A percentile compares a stretch with the other conserved stretches of the same genome.
phyloP scores from a whole-genome alignment of 83 land plant genomes.

The Diphasiastrum complanatum region DNA sequence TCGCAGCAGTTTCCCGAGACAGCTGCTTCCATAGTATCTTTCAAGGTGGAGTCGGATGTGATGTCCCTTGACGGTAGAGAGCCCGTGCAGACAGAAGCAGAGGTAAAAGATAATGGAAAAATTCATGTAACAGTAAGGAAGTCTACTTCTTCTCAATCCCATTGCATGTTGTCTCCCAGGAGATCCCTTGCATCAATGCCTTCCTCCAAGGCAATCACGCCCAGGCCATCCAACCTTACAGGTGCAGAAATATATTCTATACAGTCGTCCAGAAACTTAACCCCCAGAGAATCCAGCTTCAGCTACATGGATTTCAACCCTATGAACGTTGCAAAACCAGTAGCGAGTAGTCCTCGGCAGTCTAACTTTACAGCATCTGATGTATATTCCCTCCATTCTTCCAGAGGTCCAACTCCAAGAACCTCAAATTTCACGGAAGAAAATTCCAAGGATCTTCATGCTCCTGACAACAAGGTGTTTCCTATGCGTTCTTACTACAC shows the following conservation, averaged over 20 bases:
- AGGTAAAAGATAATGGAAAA: slow-evolving; percentile 22
- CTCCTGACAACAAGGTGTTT: neutral
- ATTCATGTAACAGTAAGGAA: too few relatives aligned
- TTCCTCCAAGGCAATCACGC: slow-evolving; percentile 41
- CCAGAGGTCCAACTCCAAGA: slow-evolving; percentile 58
- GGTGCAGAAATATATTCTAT: slow-evolving; percentile 52
- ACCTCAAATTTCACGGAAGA: slow-evolving; percentile 57
- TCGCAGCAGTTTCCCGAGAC: slow-evolving; percentile 44
- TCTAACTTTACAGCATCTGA: slow-evolving; percentile 22
- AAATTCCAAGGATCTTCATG: slow-evolving; percentile 15
- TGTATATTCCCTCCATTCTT: slow-evolving; percentile 40
- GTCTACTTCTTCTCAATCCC: too few relatives aligned
- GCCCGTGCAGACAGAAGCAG: slow-evolving; percentile 42
- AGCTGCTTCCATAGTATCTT: slow-evolving; percentile 39
- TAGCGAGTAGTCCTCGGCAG: slow-evolving; percentile 18
- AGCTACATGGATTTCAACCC: slow-evolving; percentile 43
- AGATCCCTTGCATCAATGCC: too few relatives aligned
- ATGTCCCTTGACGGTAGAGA: slow-evolving; percentile 45
- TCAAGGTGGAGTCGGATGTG: slow-evolving; percentile 48
- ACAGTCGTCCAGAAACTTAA: slow-evolving; percentile 46
- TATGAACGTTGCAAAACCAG: slow-evolving; percentile 25
- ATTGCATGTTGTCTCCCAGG: too few relatives aligned
- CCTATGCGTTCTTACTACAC: too few relatives aligned
- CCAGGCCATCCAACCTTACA: slow-evolving; percentile 45
- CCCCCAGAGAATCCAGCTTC: slow-evolving; percentile 51